These are phyloP conservation scores for Fusarium anguioides DNA, from an alignment of 2,329 filamentous ascomycete species.

Conservation along the genomic window DNA sequence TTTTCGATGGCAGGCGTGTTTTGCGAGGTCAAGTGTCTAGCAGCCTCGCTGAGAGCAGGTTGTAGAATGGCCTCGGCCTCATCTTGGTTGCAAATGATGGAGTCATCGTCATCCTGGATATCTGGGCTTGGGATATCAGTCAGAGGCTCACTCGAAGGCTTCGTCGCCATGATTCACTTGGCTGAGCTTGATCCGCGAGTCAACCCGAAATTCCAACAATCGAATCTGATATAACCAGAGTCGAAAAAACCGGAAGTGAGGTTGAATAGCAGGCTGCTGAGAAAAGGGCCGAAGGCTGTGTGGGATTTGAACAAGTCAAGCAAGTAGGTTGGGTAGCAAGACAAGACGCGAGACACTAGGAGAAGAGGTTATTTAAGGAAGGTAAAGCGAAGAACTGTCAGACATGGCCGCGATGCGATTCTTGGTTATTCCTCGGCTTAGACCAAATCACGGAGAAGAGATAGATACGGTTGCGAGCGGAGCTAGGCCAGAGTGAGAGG, in stretches of 20 bases:
- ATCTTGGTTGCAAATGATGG: constrained; percentile 58
- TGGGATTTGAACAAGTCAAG: constrained; percentile 8
- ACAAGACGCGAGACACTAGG: constrained; percentile 2
- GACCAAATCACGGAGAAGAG: constrained; percentile 8
- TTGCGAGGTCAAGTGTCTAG: constrained; percentile 65
- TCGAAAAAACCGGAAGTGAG: background rate
- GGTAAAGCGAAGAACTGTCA: constrained; percentile 14
- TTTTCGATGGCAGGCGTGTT: constrained; percentile 69
- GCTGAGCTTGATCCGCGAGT: background rate
- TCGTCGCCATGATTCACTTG: constrained; percentile 24
- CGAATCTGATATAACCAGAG: background rate
- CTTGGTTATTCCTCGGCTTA: constrained; percentile 24
- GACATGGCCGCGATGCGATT: constrained; percentile 18
- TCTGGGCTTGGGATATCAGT: constrained; percentile 11
- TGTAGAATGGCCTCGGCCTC: constrained; percentile 70
- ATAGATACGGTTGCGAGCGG: constrained; percentile 30
- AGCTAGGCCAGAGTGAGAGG: constrained; percentile 29
- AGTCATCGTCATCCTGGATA: constrained; percentile 34
- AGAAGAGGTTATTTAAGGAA: constrained; percentile 22
- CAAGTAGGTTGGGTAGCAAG: background rate
- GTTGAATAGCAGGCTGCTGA: background rate
- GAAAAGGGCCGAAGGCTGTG: constrained; percentile 11
- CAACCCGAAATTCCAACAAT: background rate
- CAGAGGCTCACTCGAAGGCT: constrained; percentile 6
- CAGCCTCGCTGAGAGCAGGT: constrained; percentile 66